A percentile compares a stretch with the other conserved stretches of the same genome.
These are phyloP conservation scores for Boletus rubropictus DNA, from an alignment of 768 basidiomycete genomes.

Conservation along the genomic window DNA sequence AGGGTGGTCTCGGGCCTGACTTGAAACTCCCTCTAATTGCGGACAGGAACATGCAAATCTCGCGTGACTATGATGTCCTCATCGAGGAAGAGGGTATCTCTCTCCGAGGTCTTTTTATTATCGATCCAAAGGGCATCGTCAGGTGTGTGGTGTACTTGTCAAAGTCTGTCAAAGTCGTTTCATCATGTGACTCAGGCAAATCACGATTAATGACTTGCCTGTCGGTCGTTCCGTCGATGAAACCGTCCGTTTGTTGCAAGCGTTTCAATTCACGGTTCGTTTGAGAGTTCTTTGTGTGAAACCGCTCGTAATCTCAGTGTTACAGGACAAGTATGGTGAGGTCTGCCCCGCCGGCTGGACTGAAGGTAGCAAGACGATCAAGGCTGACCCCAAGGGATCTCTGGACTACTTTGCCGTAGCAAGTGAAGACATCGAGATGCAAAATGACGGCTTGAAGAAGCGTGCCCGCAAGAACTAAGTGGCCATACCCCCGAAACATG, in stretches of 20 bases:
- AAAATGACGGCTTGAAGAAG: slow-evolving; percentile 48
- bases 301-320: neutral
- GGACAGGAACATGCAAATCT: slow-evolving; percentile 72
- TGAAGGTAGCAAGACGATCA: slow-evolving; percentile 77
- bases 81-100: slow-evolving; percentile 86
- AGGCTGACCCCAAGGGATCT: slow-evolving; percentile 65
- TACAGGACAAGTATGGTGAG: slow-evolving; percentile 77
- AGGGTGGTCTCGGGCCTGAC: slow-evolving; percentile 87
- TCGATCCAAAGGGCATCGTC: slow-evolving; percentile 76
- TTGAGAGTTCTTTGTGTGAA: neutral
- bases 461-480: slow-evolving; percentile 48
- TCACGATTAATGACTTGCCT: slow-evolving; percentile 87
- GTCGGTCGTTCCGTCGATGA: slow-evolving; percentile 96
- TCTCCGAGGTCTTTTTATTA: slow-evolving; percentile 81
- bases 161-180: neutral
- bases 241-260: slow-evolving; percentile 84
- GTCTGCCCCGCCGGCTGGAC: slow-evolving; percentile 92
- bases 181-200: slow-evolving; percentile 46
- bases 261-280: slow-evolving; percentile 84
- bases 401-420: slow-evolving; percentile 63
- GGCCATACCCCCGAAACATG: neutral
- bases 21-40: slow-evolving; percentile 80
- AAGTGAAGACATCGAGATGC: slow-evolving; percentile 24
- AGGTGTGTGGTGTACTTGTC: slow-evolving; percentile 43
- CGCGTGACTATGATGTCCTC: slow-evolving; percentile 83